phyloP scores from a whole-genome alignment of 2,329 filamentous ascomycete genomes.

The Hansfordia pulvinata region DNA sequence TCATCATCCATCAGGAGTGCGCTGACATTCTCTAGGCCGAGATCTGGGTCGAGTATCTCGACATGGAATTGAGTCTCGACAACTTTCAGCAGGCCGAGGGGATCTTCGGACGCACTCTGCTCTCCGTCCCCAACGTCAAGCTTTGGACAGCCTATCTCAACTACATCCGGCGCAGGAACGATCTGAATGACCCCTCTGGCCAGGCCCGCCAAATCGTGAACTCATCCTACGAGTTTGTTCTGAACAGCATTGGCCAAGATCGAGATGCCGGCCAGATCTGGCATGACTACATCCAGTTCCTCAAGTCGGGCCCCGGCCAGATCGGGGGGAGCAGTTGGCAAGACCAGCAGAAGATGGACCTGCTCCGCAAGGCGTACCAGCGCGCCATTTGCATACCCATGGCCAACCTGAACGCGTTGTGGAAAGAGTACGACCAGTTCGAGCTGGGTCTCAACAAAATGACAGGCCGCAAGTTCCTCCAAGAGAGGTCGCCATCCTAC shows the following conservation, averaged over 20 bases:
- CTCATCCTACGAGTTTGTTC: conserved; percentile 83
- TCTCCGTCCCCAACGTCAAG: conserved; percentile 67
- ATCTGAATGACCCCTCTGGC: conserved; percentile 68
- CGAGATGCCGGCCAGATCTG: conserved; percentile 81
- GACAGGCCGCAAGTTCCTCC: conserved; percentile 85
- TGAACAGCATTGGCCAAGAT: conserved; percentile 81
- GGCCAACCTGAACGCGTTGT: conserved; percentile 66
- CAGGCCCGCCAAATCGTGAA: conserved; percentile 67
- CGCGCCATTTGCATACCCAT: conserved; percentile 80
- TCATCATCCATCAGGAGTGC: conserved; percentile 2
- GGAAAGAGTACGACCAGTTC: conserved; percentile 97
- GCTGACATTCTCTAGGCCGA: conserved; percentile 57
- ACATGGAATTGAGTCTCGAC: conserved; percentile 80
- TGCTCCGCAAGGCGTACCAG: conserved; percentile 83
- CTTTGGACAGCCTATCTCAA: conserved; percentile 92
- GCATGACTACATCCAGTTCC: conserved; percentile 89
- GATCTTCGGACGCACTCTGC: conserved; percentile 70
- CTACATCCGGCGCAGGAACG: conserved; percentile 85
- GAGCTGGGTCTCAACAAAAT: conserved; percentile 90
- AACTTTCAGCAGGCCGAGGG: conserved; percentile 69
- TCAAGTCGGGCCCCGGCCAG: conserved; percentile 75
- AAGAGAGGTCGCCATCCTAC: conserved; percentile 83
- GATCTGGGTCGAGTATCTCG: conserved; percentile 78
- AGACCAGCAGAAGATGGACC: conserved; percentile 95
- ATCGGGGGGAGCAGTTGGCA: conserved; percentile 85